Percentiles rank a stretch among this genome's conserved stretches.
phyloP scores from a whole-genome alignment of 305 asterid species.

The Solanum hybrid region DNA sequence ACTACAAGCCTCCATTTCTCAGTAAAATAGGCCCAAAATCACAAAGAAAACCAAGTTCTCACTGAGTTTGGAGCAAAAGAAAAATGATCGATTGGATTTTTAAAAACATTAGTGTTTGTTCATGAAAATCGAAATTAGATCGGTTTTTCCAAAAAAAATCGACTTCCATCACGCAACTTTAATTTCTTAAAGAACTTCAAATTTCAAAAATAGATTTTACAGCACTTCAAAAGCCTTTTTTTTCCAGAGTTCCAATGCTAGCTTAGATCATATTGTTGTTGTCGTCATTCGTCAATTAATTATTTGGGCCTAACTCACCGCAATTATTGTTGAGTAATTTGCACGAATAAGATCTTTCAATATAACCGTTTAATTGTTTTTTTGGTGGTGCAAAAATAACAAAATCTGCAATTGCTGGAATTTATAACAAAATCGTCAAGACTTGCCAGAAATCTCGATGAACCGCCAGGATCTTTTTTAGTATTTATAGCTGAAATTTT shows the following conservation, averaged over 20 bases:
- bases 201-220: not conserved
- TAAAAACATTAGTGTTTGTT: not conserved
- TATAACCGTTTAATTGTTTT: not conserved
- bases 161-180: not conserved
- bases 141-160: too few species aligned
- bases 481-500: not conserved
- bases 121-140: too few species aligned
- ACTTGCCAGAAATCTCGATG: not conserved
- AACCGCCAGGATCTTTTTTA: not conserved
- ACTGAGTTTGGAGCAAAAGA: not conserved
- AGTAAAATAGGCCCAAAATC: not conserved
- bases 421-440: not conserved
- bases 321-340: not conserved
- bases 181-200: not conserved
- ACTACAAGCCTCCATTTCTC: not conserved
- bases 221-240: not conserved
- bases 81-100: not conserved
- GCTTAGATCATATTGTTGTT: not conserved
- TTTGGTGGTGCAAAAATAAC: not conserved
- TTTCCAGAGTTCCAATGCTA: not conserved
- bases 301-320: not conserved
- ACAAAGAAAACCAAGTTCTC: not conserved
- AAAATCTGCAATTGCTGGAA: not conserved
- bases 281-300: not conserved
- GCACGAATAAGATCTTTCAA: not conserved